Evolutionary conservation across 1,284 basidiomycete genomes (phyloP).

Genomic region (Ceratobasidium theobromae): DNA sequence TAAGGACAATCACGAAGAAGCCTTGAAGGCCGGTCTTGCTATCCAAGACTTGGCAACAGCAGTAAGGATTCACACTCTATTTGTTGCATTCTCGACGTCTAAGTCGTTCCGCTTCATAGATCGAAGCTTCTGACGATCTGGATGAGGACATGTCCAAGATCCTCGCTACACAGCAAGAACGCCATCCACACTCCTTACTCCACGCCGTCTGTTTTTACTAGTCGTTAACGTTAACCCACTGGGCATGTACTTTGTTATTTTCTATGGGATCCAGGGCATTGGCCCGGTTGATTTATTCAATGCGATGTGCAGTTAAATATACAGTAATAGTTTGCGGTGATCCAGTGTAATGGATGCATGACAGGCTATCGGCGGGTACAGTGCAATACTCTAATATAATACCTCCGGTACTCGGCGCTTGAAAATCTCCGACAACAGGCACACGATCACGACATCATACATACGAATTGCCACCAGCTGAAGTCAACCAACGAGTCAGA

Average conservation of each 20-base stretch:
- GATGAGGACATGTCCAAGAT: constrained; percentile 92
- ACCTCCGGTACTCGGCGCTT: constrained; percentile 11
- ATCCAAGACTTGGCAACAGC: constrained; percentile 91
- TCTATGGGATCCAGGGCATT: not conserved
- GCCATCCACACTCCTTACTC: constrained; percentile 88
- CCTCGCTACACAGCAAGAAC: constrained; percentile 78
- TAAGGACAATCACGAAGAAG: constrained; percentile 99
- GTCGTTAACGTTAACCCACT: constrained; percentile 24
- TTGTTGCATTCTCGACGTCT: not conserved
- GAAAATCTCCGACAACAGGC: not conserved
- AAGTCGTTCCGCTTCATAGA: constrained; percentile 52
- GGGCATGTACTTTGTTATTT: not conserved
- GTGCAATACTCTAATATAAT: not conserved
- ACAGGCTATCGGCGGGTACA: too few species aligned
- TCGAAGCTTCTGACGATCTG: constrained; percentile 82
- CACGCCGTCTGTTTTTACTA: constrained; percentile 91
- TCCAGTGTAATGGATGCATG: too few species aligned
- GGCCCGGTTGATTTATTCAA: not conserved
- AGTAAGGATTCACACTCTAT: constrained; percentile 53
- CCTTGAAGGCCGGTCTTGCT: constrained; percentile 90
- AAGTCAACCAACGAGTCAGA: not conserved
- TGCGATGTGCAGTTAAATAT: not conserved
- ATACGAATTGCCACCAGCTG: not conserved
- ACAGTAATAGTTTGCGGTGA: not conserved
- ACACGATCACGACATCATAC: constrained; percentile 27